Evolutionary conservation across 2,329 filamentous ascomycete genomes (phyloP), one percentile per base, ranked within the genome.

Genomic region (Diaporthe vaccinii): DNA sequence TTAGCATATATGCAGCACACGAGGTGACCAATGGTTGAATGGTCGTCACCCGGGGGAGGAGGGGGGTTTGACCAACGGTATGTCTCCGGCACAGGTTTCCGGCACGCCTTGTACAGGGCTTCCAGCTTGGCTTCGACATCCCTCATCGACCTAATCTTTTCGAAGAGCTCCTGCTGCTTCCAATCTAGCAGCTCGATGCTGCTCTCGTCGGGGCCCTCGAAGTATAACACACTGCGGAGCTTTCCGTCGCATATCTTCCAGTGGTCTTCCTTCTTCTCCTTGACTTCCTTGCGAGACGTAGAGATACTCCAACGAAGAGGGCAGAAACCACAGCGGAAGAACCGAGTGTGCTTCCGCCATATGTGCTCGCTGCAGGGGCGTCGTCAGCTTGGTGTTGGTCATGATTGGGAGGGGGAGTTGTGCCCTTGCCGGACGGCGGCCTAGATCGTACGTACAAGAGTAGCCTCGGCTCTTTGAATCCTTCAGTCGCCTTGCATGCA

Each of bases 341-440:
- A 69, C 7, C 49, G 34, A 28, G 65, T 55, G 8, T 69, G 65
- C n/a, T 69, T 69, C n/a, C 65, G 34, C 65, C 65, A 69, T 14
- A 69, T 41, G 22, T 69, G 65, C 34, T 69, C 65, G 2, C 65
- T 69, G 41, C 17, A 31, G n/a, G 2, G 15, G 1, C 10, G 6
- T 28, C 10, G 49, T 69, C 65, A 69, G 65, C 46, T 3, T n/a
- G 28, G 10, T n/a, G n/a, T n/a, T n/a, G 9, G 1, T 39, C 34
- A 25, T 9, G 15, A 8, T 1, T 17, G 14, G 4, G 12, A 25
- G 20, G 34, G 20, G n/a, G 2, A 2, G 22, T 22, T 34, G 4
- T 9, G 9, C 39, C 15, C n/a, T 62, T 9, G 3, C 59, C 17
- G 9, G 31, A 2, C 9, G 36, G 15, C 8, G 28, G 22, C 25